Evolutionary conservation across 1,284 basidiomycete genomes (phyloP), one percentile per base, ranked within the genome.

Genomic region (Termitomyces sp.): DNA sequence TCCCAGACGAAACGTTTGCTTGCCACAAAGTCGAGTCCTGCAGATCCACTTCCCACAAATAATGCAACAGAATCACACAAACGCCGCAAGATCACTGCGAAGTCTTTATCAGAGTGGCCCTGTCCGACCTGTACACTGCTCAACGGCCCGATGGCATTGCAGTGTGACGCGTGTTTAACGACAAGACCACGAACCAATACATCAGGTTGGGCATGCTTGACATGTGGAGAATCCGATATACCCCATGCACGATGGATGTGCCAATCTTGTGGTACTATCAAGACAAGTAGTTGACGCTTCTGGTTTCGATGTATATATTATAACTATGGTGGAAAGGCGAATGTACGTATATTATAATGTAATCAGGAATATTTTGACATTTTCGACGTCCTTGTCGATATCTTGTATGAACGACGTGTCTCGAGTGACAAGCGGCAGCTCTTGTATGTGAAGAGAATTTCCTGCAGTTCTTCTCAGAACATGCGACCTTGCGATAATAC

Each of bases 241-340:
- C 76, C 79, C 3, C 77, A 81, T 61, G 77, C 83, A 26, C 81
- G 84, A 59, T 92, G 88, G 90, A 85, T 81, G 52, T 94, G 92
- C 71, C 67, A 70, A 13, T 79, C 76, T 57, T 93, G 91, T 64
- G 89, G 89, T 9, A 70, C 73, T 39, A 75, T 91, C 57, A 90
- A 90, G 68, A 67, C 70, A 30, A 68, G 66, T 40, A 81, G 77
- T 57, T 73, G 59, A 67, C 44, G 12, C 15, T 36, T 33, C 9
- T 26, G 39, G 24, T 24, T 40, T 12, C 33, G 13, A 15, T 19
- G 33, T n/a, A 47, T 44, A 9, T 19, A 31, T 44, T 9, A 31
- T n/a, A n/a, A 13, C 15, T n/a, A 34, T 24, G 19, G 13, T 26
- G 10, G 21, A 48, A 13, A 43, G 9, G 15, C 15, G 10, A 8